Base-by-base conservation (phyloP, 108 stramenopile species). In the Aurantiochytrium sp. region DNA sequence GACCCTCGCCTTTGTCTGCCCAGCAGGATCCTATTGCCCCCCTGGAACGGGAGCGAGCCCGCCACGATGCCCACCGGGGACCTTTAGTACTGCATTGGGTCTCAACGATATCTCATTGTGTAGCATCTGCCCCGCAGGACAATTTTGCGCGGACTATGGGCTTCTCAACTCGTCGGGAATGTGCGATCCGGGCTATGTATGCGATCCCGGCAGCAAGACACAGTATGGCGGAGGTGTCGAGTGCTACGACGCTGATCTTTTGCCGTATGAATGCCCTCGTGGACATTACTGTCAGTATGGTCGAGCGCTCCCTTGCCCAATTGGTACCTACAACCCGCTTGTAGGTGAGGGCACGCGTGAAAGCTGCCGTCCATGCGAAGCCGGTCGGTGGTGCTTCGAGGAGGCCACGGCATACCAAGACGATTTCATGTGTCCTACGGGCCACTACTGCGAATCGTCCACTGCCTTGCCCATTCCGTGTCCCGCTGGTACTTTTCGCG, bases 241-340 rank as follows among this genome's bases (percentile, higher is more conserved):
- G 23, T 76, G 89, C 12, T 14, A 58, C 6, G 71, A 89, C 47
- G 47, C 91, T 16, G 89, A 92, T 58, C 87, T 58, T 47, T 53
- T 19, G 55, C 44, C 47, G 25, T 12, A 71, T 43, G 51, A 18
- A 5, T 94, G 93, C 90, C 89, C 91, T 5, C 88, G 87, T 16
- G 94, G 94, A 14, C 90, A 91, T 91, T 94, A 93, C 89, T 93
- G 93, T 58, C 64, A 64, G 49, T 5, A 42, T 21, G 93, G 91
- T 44, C 8, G 28, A 23, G 0, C 44, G 1, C 16, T 4, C 4
- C 90, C 90, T 4, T 92, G 92, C 87, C 90, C 90, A 16, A 58
- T 59, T 5, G 92, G 88, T 5, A 92, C 92, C 5, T 90, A 89
- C 55, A 71, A 57, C 28, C 60, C 88, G 29, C 29, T 59, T 14